Evolutionary conservation across 2,329 filamentous ascomycete species (phyloP), one percentile per base, ranked within the genome.

Genomic region (Knufia fluminis): DNA sequence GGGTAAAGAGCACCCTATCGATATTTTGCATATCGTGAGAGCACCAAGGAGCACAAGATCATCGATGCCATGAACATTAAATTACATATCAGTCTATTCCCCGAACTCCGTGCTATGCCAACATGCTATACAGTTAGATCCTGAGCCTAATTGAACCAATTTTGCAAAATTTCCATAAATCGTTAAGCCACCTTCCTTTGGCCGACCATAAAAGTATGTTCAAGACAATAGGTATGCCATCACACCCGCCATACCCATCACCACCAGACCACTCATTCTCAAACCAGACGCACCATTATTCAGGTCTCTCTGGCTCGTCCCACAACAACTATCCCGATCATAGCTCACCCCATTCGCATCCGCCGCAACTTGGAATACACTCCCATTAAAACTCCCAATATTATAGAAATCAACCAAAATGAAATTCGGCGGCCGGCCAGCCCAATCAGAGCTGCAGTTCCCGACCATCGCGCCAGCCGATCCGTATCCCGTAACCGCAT

Each of bases 381-480:
- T 85, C 1, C 87, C 87, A 2, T 76, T 72, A 69, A 73, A 76
- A 31, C 68, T 72, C 24, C 85, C 85, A 52, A 74, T 72, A 64
- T 92, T 88, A 68, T 92, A 94, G 66, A 87, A 92, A 64, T 94
- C 87, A 22, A 49, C 86, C 48, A 92, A 81, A 44, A 94, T 71
- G 61, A 89, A 81, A 60, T 84, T 91, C 2, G 87, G 88, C 0
- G 85, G 74, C 7, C 78, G 76, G 17, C 26, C 26, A 28, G 73
- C 73, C 85, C 85, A 92, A 68, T 60, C 64, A 70, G 71, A 54
- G 22, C 70, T 71, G 63, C 87, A 94, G 52, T 80, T 77, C n/a
- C 75, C 66, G 1, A 79, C 79, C 51, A 78, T 77, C 12, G 69
- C 56, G 0, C 85, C 86, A 4, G 91, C 68, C 60, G 80, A 85